Percentiles rank a stretch among this genome's conserved stretches.
These are phyloP conservation scores for Xanthoconium stramineum DNA, from an alignment of 768 basidiomycete genomes.

Conservation along the genomic window DNA sequence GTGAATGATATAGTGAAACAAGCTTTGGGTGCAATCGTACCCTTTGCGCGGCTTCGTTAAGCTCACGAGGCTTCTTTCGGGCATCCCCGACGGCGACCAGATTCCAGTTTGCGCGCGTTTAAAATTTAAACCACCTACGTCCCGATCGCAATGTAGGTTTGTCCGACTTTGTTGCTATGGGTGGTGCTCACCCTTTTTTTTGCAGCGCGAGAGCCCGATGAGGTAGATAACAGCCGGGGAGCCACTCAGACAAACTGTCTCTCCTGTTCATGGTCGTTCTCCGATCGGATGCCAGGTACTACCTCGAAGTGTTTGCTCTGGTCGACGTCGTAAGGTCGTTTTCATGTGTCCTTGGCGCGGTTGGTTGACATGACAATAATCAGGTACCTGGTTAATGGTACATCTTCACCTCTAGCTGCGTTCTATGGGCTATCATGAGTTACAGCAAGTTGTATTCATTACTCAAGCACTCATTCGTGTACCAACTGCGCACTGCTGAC, in stretches of 20 bases:
- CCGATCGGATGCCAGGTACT: conserved; percentile 1
- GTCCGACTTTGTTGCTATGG: conserved; percentile 6
- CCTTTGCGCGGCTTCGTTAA: conserved; percentile 2
- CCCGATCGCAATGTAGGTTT: not conserved
- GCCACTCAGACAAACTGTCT: not conserved
- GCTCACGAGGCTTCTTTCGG: not conserved
- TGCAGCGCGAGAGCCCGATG: not conserved
- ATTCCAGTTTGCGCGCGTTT: not conserved
- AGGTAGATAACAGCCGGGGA: too few species aligned
- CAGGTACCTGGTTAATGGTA: not conserved
- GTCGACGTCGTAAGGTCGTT: conserved; percentile 1
- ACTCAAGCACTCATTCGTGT: not conserved
- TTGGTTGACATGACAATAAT: not conserved
- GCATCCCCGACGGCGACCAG: not conserved
- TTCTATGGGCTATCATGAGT: conserved; percentile 17
- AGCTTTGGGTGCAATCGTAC: not conserved
- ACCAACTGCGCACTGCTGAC: conserved; percentile 5
- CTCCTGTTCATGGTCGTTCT: conserved; percentile 1
- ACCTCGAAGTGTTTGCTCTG: conserved; percentile 2
- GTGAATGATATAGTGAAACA: not conserved
- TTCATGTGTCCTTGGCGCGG: not conserved
- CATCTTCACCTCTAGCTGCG: not conserved
- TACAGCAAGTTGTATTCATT: too few species aligned
- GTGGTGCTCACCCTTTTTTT: not conserved
- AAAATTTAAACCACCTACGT: conserved; percentile 8